phyloP scores from a whole-genome alignment of 768 basidiomycete genomes.

The Mycena polygramma region DNA sequence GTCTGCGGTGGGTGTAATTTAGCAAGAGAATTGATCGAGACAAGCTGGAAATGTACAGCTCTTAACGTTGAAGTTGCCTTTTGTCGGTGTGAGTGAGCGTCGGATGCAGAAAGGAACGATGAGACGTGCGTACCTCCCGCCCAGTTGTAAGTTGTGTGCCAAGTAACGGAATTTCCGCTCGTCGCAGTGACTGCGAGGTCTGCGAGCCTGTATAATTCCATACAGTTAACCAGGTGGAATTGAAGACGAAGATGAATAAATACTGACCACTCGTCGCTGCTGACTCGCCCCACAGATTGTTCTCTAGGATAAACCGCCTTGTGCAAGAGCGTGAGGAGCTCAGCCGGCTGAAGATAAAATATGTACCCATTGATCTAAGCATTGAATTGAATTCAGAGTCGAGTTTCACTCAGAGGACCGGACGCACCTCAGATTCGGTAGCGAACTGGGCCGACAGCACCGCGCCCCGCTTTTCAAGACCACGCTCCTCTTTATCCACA shows the following conservation, averaged over 20 bases:
- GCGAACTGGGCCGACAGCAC: slow-evolving; percentile 46
- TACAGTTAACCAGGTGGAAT: background rate
- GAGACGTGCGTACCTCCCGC: slow-evolving; percentile 40
- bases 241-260: background rate
- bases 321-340: background rate
- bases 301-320: slow-evolving; percentile 39
- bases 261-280: slow-evolving; percentile 43
- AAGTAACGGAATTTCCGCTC: slow-evolving; percentile 45
- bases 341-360: too few species aligned
- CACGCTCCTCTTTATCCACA: slow-evolving; percentile 7
- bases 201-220: slow-evolving; percentile 43
- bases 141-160: slow-evolving; percentile 52
- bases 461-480: slow-evolving; percentile 43
- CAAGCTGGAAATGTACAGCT: slow-evolving; percentile 43
- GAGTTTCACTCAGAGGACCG: background rate
- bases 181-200: slow-evolving; percentile 46
- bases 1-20: slow-evolving; percentile 33
- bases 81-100: too few species aligned
- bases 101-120: too few species aligned
- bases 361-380: slow-evolving; percentile 18
- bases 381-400: background rate
- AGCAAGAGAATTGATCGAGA: background rate
- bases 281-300: slow-evolving; percentile 50
- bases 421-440: slow-evolving; percentile 47
- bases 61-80: slow-evolving; percentile 43